These are phyloP conservation scores for Astrocystis sublimbata DNA, from an alignment of 495 filamentous ascomycete species.

Conservation along the genomic window DNA sequence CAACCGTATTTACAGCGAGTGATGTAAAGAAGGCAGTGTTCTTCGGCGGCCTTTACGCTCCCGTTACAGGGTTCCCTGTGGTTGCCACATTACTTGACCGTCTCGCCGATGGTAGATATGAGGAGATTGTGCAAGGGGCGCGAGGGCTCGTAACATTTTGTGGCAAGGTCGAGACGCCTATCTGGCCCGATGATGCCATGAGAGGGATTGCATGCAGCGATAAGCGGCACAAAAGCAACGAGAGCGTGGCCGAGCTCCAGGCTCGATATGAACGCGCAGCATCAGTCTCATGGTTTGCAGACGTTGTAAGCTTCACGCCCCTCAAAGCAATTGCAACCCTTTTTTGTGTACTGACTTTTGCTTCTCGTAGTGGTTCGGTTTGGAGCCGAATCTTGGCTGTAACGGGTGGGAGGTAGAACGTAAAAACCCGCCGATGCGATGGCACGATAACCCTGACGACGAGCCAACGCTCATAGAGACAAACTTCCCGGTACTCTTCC, in stretches of 20 bases:
- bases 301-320: conserved; percentile 31
- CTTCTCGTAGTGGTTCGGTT: conserved; percentile 36
- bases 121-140: not conserved
- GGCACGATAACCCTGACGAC: conserved; percentile 34
- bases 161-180: conserved; percentile 43
- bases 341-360: conserved; percentile 3
- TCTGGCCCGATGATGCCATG: conserved; percentile 48
- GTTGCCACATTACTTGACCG: conserved; percentile 26
- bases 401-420: conserved; percentile 43
- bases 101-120: not conserved
- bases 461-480: conserved; percentile 44
- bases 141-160: conserved; percentile 26
- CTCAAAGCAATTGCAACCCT: not conserved
- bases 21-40: conserved; percentile 35
- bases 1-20: conserved; percentile 35
- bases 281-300: conserved; percentile 43
- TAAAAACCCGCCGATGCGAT: conserved; percentile 38
- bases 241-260: conserved; percentile 39
- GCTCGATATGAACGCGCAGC: conserved; percentile 39
- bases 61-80: conserved; percentile 32
- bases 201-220: conserved; percentile 50
- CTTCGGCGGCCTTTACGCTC: conserved; percentile 40
- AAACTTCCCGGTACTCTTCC: conserved; percentile 59
- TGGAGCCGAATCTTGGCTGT: conserved; percentile 41
- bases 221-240: conserved; percentile 44